Base-by-base conservation (phyloP, 192 early-diverging fungal genomes). In the Mortierella alpina region DNA sequence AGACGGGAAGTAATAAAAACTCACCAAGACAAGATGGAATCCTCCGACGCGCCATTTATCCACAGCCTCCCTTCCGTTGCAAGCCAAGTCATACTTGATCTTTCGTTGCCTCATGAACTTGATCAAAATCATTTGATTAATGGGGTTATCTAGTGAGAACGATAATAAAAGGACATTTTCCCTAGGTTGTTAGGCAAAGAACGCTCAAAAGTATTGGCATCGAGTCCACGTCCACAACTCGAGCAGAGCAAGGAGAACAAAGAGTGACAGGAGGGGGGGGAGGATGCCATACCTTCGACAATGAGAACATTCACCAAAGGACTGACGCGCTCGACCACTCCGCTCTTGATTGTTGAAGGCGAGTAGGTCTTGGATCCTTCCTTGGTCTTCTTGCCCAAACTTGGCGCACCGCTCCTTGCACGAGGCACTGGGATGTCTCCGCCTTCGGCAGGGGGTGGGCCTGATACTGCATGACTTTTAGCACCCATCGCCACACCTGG, bases 51-150 rank as follows among this genome's bases (percentile, higher is more conserved):
- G 82, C 93, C 93, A 97, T 82, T 92, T 95, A 9, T 87, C 76
- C 39, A 97, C 90, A 0, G 95, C 95, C 66, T 96, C 92, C 70
- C 88, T 84, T 41, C 95, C 95, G 71, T 95, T 93, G 12, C 86
- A 86, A 8, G 94, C 95, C 7, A 93, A 87, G n/a, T 90, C 90
- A 66, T 87, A 93, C 44, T 85, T 88, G 44, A 95, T 92, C 42
- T 90, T 87, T 57, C 90, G 89, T 59, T 90, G 90, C 47, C 83
- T 86, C 86, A 95, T 85, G 73, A 92, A 95, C 65, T 87, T 87
- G 64, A 85, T 85, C 70, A 95, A 79, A 73, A 95, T 91, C 12
- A 81, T 85, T 54, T 91, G 91, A 74, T 94, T 94, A 69, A 95
- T 88, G 55, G 85, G 61, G 63, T 93, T 95, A 76, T 95, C 94